Percentiles rank a stretch among this genome's conserved stretches.
Conservation (phyloP, 306 rosid genomes). For the Malus fusca region DNA sequence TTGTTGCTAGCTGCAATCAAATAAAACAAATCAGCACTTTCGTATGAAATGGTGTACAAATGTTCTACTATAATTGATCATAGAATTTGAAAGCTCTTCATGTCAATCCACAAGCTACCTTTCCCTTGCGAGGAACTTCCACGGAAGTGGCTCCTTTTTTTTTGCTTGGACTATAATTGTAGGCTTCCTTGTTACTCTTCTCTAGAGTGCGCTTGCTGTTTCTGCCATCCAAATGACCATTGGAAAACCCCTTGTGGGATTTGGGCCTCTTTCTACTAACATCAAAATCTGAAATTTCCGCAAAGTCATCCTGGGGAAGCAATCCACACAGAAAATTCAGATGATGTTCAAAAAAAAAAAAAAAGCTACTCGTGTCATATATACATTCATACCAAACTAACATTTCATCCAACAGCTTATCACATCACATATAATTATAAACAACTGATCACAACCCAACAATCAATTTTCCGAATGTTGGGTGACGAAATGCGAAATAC, state of each 20-base stretch:
- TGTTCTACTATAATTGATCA: slow-evolving; percentile 1
- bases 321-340: slow-evolving; percentile 4
- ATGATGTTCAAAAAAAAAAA: background rate
- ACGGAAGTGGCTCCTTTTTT: slow-evolving; percentile 28
- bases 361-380: background rate
- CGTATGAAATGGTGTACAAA: background rate
- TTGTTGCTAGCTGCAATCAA: slow-evolving; percentile 40
- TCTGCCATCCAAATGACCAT: slow-evolving; percentile 10
- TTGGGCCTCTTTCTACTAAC: slow-evolving; percentile 38
- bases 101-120: slow-evolving; percentile 39
- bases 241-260: slow-evolving; percentile 15
- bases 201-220: slow-evolving; percentile 2
- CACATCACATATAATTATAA: background rate
- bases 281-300: slow-evolving; percentile 44
- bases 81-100: slow-evolving; percentile 11
- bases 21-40: slow-evolving; percentile 4
- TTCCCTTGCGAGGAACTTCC: slow-evolving; percentile 29
- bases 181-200: background rate
- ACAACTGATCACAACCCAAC: background rate
- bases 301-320: slow-evolving; percentile 58
- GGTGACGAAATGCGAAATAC: background rate
- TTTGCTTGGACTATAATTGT: background rate
- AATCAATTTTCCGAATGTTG: background rate
- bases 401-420: background rate
- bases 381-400: background rate